A percentile compares a stretch with the other conserved stretches of the same genome.
phyloP scores from a whole-genome alignment of 2,329 filamentous ascomycete species.

The Tolypocladium pustulatum region DNA sequence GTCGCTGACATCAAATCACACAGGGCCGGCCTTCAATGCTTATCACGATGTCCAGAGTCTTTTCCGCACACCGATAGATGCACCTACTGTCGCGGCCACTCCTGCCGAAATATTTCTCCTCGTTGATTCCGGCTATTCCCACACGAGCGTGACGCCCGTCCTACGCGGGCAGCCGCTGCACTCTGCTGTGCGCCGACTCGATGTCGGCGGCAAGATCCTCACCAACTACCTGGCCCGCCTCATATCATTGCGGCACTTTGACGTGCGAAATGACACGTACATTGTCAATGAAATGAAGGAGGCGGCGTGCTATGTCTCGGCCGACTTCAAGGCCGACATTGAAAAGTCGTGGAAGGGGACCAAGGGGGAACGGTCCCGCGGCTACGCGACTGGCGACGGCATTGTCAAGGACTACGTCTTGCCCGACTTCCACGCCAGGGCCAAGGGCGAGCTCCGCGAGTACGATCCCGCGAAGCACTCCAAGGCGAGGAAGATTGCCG shows the following conservation, averaged over 20 bases:
- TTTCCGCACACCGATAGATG: constrained; percentile 48
- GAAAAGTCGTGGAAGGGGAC: constrained; percentile 78
- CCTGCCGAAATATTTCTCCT: constrained; percentile 78
- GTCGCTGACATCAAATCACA: constrained; percentile 1
- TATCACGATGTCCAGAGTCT: constrained; percentile 68
- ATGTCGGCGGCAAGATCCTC: constrained; percentile 84
- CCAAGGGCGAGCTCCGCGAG: constrained; percentile 60
- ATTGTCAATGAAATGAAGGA: constrained; percentile 97
- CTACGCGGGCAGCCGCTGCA: constrained; percentile 74
- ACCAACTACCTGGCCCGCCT: constrained; percentile 89
- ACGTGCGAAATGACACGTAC: constrained; percentile 88
- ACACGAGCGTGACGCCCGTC: constrained; percentile 82
- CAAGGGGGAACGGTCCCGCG: constrained; percentile 42
- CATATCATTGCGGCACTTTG: constrained; percentile 83
- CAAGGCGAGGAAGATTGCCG: constrained; percentile 33
- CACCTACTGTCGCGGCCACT: constrained; percentile 25
- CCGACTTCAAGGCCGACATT: constrained; percentile 66
- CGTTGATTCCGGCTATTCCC: constrained; percentile 85
- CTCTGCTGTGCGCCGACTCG: constrained; percentile 69
- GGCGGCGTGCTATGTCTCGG: constrained; percentile 69
- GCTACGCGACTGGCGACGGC: constrained; percentile 38
- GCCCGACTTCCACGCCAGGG: constrained; percentile 59
- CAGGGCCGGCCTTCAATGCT: constrained; percentile 66
- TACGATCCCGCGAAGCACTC: constrained; percentile 61
- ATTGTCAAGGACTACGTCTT: constrained; percentile 87